Evolutionary conservation across 305 asterid species (phyloP), one percentile per base, ranked within the genome.

Genomic region (Plantago lanceolata): DNA sequence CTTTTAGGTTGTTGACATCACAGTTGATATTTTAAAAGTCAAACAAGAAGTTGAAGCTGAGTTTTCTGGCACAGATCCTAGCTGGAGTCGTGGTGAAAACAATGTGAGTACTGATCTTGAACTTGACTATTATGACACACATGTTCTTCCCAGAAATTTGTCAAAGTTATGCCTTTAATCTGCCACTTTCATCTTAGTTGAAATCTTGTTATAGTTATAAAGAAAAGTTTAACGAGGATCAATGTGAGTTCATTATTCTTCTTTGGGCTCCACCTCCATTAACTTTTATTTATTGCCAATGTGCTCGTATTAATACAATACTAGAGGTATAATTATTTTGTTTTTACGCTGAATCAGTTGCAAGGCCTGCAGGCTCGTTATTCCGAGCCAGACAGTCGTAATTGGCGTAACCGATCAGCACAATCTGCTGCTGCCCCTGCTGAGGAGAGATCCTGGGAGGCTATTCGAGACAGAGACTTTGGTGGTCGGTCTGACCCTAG

Each of bases 21-120:
- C 96, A 18, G 94, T 86, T 63, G 85, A 75, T 31, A 82, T 94
- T 70, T 68, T 84, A 33, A 82, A 82, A 78, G 84, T 83, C 61
- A 90, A 87, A 71, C 90, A 84, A 73, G 97, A 87, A 69, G 69
- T 90, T 63, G 97, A 88, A 64, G 86, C 86, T 63, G 97, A 94
- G 60, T 64, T 92, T 69, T 83, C 81, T 71, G 93, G 89, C 29
- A 69, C 79, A 59, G 95, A 88, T 59, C 74, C 81, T 56, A 81
- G 69, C 72, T 81, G 88, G 92, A 78, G 73, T 59, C 89, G 80
- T 44, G 95, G 72, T 45, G 98, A 89, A 67, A 81, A 44, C 60
- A 82, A 47, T 76, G 98, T 89, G 70, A 79, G 90, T 72, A 43
- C 5, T 19, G 18, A 7, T 50, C 33, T 49, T 60, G 43, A 28